phyloP scores from a whole-genome alignment of 2,329 filamentous ascomycete genomes.

The Penicillium sp. region DNA sequence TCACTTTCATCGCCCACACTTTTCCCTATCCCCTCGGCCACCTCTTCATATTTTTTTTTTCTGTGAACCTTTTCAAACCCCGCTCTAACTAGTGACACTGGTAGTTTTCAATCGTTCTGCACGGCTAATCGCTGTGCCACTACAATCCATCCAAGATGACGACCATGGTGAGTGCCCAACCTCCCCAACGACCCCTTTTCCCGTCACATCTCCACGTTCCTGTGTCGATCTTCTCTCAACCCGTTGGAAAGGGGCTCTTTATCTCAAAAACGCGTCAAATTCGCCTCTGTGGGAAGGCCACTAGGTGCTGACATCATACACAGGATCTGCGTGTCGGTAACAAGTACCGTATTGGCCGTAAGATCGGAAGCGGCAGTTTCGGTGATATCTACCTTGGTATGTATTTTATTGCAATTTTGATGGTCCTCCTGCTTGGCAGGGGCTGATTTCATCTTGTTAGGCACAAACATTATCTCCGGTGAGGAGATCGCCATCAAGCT shows the following conservation, averaged over 20 bases:
- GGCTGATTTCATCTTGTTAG: constrained; percentile 44
- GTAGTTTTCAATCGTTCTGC: constrained; percentile 17
- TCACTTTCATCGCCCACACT: constrained; percentile 8
- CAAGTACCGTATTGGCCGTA: constrained; percentile 98
- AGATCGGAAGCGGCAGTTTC: constrained; percentile 97
- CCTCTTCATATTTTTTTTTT: neutral
- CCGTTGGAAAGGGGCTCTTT: too few species aligned
- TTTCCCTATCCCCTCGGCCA: neutral
- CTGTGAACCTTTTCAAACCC: neutral
- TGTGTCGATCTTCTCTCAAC: neutral
- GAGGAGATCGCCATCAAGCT: constrained; percentile 99
- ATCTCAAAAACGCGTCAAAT: neutral
- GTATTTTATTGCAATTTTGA: constrained; percentile 21
- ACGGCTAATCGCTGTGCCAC: constrained; percentile 33
- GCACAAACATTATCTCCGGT: constrained; percentile 98
- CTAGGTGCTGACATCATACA: constrained; percentile 18
- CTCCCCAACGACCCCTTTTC: neutral
- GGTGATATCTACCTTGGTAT: constrained; percentile 92
- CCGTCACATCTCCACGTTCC: neutral
- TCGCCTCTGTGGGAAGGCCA: neutral
- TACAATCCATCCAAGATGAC: constrained; percentile 33
- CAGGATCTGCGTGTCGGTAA: constrained; percentile 99
- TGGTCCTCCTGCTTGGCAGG: neutral
- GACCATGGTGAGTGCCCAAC: constrained; percentile 36
- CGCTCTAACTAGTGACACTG: constrained; percentile 11